Conservation (phyloP, 495 filamentous ascomycete genomes). For the Hyaloscypha bicolor region DNA sequence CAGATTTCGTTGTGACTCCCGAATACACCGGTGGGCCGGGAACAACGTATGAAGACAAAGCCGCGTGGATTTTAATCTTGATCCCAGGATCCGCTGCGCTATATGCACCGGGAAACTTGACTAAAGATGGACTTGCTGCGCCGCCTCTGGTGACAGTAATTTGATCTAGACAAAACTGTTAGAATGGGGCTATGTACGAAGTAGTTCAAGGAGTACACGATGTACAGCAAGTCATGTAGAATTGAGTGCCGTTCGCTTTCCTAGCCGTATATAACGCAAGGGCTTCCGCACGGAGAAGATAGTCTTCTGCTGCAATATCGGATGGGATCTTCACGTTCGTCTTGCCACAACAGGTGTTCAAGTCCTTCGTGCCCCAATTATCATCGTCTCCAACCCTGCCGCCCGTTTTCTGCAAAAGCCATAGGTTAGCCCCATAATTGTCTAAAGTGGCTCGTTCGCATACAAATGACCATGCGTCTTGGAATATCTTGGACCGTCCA, state of each 20-base stretch:
- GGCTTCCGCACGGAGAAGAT: conserved; percentile 80
- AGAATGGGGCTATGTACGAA: neutral
- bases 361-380: conserved; percentile 32
- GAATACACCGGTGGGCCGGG: conserved; percentile 56
- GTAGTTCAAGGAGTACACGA: neutral
- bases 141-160: conserved; percentile 67
- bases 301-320: conserved; percentile 67
- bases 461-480: conserved; percentile 23
- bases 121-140: conserved; percentile 56
- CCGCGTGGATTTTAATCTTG: conserved; percentile 64
- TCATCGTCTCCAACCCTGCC: conserved; percentile 43
- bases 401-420: neutral
- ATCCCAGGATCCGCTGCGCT: conserved; percentile 69
- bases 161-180: conserved; percentile 39
- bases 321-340: conserved; percentile 66
- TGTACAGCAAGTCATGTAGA: conserved; percentile 55
- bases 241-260: conserved; percentile 65
- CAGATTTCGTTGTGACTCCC: conserved; percentile 36
- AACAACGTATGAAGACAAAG: conserved; percentile 48
- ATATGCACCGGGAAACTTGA: conserved; percentile 60
- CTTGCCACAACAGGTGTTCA: conserved; percentile 24
- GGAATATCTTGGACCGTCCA: conserved; percentile 26
- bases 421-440: conserved; percentile 4
- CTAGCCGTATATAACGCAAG: conserved; percentile 71
- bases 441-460: neutral